These are phyloP conservation scores for Nigrospora oryzae DNA, from an alignment of 2,329 filamentous ascomycete species.

Conservation along the genomic window DNA sequence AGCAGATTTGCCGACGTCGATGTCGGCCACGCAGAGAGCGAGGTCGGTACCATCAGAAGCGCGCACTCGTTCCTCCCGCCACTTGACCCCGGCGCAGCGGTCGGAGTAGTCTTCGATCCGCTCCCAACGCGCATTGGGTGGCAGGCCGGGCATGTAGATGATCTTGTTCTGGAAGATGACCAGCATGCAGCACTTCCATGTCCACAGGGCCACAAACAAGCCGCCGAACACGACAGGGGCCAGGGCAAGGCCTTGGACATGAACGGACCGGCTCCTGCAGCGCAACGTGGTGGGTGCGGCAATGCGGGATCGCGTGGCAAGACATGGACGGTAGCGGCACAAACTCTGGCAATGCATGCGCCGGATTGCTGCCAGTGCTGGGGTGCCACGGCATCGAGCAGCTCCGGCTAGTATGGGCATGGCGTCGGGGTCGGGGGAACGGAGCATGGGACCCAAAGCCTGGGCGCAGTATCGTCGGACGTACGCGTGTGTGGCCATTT, in stretches of 20 bases:
- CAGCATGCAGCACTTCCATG: slow-evolving; percentile 64
- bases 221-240: slow-evolving; percentile 60
- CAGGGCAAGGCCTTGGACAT: slow-evolving; percentile 38
- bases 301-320: slow-evolving; percentile 11
- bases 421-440: too few species aligned
- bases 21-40: slow-evolving; percentile 46
- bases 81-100: slow-evolving; percentile 53
- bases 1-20: slow-evolving; percentile 15
- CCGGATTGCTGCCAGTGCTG: too few species aligned
- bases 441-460: too few species aligned
- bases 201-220: slow-evolving; percentile 56
- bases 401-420: too few species aligned
- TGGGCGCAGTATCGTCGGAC: too few species aligned
- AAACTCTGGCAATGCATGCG: too few species aligned
- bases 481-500: too few species aligned
- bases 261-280: slow-evolving; percentile 19
- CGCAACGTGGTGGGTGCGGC: slow-evolving; percentile 6
- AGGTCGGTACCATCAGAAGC: slow-evolving; percentile 59
- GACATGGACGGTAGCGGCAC: neutral
- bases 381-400: too few species aligned
- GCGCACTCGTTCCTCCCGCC: slow-evolving; percentile 54
- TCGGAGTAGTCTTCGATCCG: slow-evolving; percentile 54
- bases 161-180: slow-evolving; percentile 73
- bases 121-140: slow-evolving; percentile 61
- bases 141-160: slow-evolving; percentile 71